Evolutionary conservation across 1,139 yeast species (phyloP), one percentile per base, ranked within the genome.

Genomic region (Yamadazyma buinensis): DNA sequence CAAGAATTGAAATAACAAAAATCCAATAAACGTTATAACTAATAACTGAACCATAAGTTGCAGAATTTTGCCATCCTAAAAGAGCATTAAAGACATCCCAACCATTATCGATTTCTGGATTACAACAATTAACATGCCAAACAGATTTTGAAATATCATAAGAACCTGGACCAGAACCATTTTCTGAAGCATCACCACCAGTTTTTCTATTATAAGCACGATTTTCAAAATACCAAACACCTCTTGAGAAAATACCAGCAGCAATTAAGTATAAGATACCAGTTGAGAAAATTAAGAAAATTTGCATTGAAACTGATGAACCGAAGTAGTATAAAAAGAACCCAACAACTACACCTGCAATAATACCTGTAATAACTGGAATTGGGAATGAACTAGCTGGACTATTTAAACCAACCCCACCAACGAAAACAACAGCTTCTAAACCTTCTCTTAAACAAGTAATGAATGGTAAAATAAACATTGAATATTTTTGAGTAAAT

Each of bases 41-140:
- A 31, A 87, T 66, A 41, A 88, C 87, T 2, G 95, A 84, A 36
- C 95, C 95, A 52, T 85, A 77, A 44, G 95, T 87, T 39, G 96
- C 96, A 35, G 62, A 54, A 34, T 58, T 57, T 56, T 55, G 61
- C 61, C 62, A 57, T 31, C 63, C 63, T 23, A 57, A 54, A 25
- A 57, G 46, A 27, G 62, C 56, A 52, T 86, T 87, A 73, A 88
- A 87, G 41, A 88, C 77, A 76, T 84, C 94, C 95, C 95, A 88
- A 64, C 94, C 94, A 42, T 85, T 81, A 56, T 87, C 95, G 32
- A 71, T 70, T 60, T 81, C 85, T 24, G 95, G 95, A 63, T 86
- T 87, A 66, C 96, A 88, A 64, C 96, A 88, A 69, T 88, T 87
- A 42, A 88, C 90, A 59, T 88, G 97, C 87, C 95, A 88, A 13